Evolutionary conservation across 768 basidiomycete genomes (phyloP).

Genomic region (Mycena belliarum): DNA sequence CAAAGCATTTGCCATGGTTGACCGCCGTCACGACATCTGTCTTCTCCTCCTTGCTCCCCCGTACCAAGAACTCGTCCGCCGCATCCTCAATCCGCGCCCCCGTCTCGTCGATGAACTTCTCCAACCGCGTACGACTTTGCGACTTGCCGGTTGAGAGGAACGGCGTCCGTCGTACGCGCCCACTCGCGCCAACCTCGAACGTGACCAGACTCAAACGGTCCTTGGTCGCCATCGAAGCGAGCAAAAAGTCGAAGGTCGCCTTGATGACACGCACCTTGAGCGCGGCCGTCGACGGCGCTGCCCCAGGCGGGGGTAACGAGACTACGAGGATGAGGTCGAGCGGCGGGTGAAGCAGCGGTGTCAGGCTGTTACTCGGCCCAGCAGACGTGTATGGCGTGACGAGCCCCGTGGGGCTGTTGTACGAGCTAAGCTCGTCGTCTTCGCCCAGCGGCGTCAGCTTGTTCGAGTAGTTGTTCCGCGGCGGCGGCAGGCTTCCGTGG

Average conservation of each 20-base stretch:
- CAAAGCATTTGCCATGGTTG: slow-evolving; percentile 69
- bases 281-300: slow-evolving; percentile 74
- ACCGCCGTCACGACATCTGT: slow-evolving; percentile 98
- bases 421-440: slow-evolving; percentile 64
- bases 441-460: slow-evolving; percentile 71
- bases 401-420: slow-evolving; percentile 57
- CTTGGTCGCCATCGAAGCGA: slow-evolving; percentile 71
- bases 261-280: slow-evolving; percentile 90
- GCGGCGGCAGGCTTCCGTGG: slow-evolving; percentile 53
- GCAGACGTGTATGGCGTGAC: slow-evolving; percentile 73
- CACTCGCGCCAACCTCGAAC: slow-evolving; percentile 85
- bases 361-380: slow-evolving; percentile 77
- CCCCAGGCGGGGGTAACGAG: slow-evolving; percentile 75
- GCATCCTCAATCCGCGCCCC: slow-evolving; percentile 42
- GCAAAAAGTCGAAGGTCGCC: slow-evolving; percentile 81
- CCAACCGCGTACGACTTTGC: slow-evolving; percentile 68
- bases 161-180: slow-evolving; percentile 88
- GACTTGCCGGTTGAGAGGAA: slow-evolving; percentile 75
- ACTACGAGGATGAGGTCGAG: slow-evolving; percentile 92
- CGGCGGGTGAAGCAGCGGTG: slow-evolving; percentile 81
- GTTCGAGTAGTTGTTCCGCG: slow-evolving; percentile 35
- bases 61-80: slow-evolving; percentile 59
- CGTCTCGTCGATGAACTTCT: slow-evolving; percentile 78
- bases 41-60: slow-evolving; percentile 85
- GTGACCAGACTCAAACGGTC: slow-evolving; percentile 91